These are phyloP conservation scores for Populus euphratica DNA, from an alignment of 345 rosid species.

Conservation along the genomic window DNA sequence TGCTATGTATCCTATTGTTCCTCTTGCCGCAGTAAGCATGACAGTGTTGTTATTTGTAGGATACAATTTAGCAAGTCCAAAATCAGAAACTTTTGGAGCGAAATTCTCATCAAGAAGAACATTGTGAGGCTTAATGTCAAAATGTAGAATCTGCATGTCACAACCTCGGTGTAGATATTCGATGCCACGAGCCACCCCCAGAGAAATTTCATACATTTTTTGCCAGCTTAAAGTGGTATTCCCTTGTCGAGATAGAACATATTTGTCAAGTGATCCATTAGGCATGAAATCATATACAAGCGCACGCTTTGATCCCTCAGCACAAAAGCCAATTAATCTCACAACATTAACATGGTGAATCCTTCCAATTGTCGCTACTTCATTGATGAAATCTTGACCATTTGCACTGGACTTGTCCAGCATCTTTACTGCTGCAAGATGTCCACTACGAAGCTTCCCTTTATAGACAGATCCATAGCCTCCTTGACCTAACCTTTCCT, in stretches of 20 bases:
- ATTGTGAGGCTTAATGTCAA: not conserved
- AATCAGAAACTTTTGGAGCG: conserved; percentile 1
- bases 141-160: conserved; percentile 15
- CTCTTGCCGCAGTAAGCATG: not conserved
- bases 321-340: conserved; percentile 14
- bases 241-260: no score
- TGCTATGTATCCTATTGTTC: not conserved
- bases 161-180: conserved; percentile 17
- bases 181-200: conserved; percentile 16
- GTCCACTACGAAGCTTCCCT: conserved; percentile 17
- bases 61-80: not conserved
- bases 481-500: conserved; percentile 15
- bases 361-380: no score
- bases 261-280: conserved; percentile 14
- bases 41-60: not conserved
- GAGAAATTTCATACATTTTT: conserved; percentile 3
- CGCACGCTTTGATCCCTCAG: conserved; percentile 3
- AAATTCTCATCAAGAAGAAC: not conserved
- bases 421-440: not conserved
- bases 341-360: not conserved
- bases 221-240: conserved; percentile 6
- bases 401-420: no score
- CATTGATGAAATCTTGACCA: no score
- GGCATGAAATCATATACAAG: conserved; percentile 14
- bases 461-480: conserved; percentile 18